Evolutionary conservation across 805 yeast genomes (phyloP).

Genomic region (Candida vaughaniae): DNA sequence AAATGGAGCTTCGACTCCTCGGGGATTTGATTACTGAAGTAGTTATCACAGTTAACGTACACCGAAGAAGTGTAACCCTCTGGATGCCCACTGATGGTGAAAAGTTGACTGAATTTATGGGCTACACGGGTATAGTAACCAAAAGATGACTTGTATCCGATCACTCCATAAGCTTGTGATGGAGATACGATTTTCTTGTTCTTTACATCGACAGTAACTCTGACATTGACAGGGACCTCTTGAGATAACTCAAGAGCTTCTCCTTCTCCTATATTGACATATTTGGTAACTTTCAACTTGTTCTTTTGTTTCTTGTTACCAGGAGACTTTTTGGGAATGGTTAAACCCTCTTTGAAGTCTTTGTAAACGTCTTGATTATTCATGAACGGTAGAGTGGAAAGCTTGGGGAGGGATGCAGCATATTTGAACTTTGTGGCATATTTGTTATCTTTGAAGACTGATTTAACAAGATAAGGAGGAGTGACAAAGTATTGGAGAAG

Average conservation of each 20-base stretch:
- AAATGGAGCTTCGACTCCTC: slow-evolving; percentile 14
- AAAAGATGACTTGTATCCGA: slow-evolving; percentile 59
- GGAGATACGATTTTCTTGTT: slow-evolving; percentile 68
- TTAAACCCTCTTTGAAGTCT: slow-evolving; percentile 62
- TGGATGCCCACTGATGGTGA: slow-evolving; percentile 64
- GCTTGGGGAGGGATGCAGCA: slow-evolving; percentile 69
- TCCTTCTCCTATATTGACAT: slow-evolving; percentile 71
- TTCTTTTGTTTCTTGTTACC: slow-evolving; percentile 40
- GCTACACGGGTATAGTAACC: slow-evolving; percentile 79
- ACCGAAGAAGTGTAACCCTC: slow-evolving; percentile 69
- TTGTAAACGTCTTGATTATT: slow-evolving; percentile 36
- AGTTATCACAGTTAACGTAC: slow-evolving; percentile 68
- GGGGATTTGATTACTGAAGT: slow-evolving; percentile 32
- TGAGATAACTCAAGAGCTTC: slow-evolving; percentile 57
- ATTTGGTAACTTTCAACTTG: slow-evolving; percentile 61
- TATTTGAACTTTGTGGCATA: slow-evolving; percentile 48
- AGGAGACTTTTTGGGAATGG: slow-evolving; percentile 44
- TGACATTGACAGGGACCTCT: slow-evolving; percentile 70
- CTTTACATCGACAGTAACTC: slow-evolving; percentile 76
- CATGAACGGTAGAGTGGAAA: slow-evolving; percentile 77
- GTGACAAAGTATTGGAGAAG: slow-evolving; percentile 79
- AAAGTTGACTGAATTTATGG: slow-evolving; percentile 56
- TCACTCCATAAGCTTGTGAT: slow-evolving; percentile 61
- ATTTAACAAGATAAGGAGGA: slow-evolving; percentile 73
- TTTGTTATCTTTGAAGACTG: slow-evolving; percentile 46